A percentile compares a stretch with the other conserved stretches of the same genome.
These are phyloP conservation scores for Monosporozyma aquatica DNA, from an alignment of 805 yeast genomes.

Conservation along the genomic window DNA sequence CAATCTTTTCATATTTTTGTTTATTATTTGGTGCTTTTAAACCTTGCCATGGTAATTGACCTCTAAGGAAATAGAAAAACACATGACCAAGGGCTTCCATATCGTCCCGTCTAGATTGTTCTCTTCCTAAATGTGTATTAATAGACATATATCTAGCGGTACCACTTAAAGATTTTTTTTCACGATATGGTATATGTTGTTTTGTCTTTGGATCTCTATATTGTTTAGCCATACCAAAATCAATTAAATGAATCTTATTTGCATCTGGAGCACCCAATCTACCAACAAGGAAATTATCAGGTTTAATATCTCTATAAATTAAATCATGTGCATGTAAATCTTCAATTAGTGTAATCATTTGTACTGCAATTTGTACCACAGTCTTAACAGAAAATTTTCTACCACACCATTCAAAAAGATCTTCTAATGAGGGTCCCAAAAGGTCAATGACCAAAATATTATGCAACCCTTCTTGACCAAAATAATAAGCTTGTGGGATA, in stretches of 20 bases:
- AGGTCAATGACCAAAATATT: conserved; percentile 90
- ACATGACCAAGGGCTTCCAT: conserved; percentile 95
- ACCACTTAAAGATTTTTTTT: conserved; percentile 90
- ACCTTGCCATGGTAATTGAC: conserved; percentile 98
- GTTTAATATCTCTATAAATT: conserved; percentile 94
- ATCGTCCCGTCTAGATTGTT: conserved; percentile 94
- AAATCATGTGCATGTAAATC: conserved; percentile 81
- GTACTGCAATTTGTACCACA: conserved; percentile 87
- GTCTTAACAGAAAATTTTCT: conserved; percentile 81
- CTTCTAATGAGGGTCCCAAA: conserved; percentile 92
- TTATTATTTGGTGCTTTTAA: conserved; percentile 96
- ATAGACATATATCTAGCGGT: conserved; percentile 99
- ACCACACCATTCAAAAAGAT: conserved; percentile 97
- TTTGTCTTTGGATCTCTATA: conserved; percentile 94
- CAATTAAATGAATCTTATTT: conserved; percentile 80
- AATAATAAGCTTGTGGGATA: conserved; percentile 93
- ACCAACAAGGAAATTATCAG: conserved; percentile 93
- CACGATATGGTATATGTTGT: conserved; percentile 93
- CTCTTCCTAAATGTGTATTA: conserved; percentile 94
- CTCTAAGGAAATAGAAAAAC: conserved; percentile 86
- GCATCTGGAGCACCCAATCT: conserved; percentile 78
- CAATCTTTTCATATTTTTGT: conserved; percentile 94
- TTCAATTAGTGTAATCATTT: conserved; percentile 84
- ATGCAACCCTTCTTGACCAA: conserved; percentile 97
- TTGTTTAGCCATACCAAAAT: conserved; percentile 98